Base-by-base conservation (phyloP, 129 eudicot genomes). In the Flaveria robusta region DNA sequence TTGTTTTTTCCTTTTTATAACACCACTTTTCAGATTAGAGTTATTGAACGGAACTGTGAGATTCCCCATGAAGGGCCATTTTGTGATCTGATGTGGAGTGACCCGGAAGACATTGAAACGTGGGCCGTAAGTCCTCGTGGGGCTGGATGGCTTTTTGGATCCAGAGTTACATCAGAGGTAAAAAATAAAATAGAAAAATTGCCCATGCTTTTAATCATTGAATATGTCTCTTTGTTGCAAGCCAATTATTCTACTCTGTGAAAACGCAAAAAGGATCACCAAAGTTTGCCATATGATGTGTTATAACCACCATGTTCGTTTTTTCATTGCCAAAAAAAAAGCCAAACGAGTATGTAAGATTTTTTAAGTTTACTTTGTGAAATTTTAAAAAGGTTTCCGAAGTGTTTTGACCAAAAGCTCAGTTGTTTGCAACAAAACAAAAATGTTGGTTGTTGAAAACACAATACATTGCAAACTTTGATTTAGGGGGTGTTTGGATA, bases 71-170 rank as follows among this genome's bases (percentile, higher is more conserved):
- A 94, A 81, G 99, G 99, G 31, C 97, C 99, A 0, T 94, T 94
- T 77, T 94, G 99, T 84, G 99, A 94, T 74, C 87, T 94, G 23
- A 94, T 94, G 99, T 94, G 99, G 99, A 94, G 99, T 83, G 99
- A 94, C 62, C 99, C 99, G 80, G 99, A 94, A 91, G 99, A 94
- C 75, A 94, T 94, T 62, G 99, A 94, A 79, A 94, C 99, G 19
- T 94, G 99, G 99, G 97, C 99, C 5, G 99, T 94, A 58, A 94
- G 99, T 75, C 99, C 99, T 29, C 93, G 99, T 70, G 99, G 99
- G 68, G 99, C 99, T 34, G 99, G 99, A 58, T 94, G 97, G 99
- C 96, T 94, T 68, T 94, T 94, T 83, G 99, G 99, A 47, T 94
- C 99, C 60, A 89, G 99, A 75, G 99, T 94, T 68, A 94, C 99